Percentiles rank a stretch among this genome's conserved stretches.
Conservation (phyloP, 352 stramenopile species). For the Phytophthora ramorum region DNA sequence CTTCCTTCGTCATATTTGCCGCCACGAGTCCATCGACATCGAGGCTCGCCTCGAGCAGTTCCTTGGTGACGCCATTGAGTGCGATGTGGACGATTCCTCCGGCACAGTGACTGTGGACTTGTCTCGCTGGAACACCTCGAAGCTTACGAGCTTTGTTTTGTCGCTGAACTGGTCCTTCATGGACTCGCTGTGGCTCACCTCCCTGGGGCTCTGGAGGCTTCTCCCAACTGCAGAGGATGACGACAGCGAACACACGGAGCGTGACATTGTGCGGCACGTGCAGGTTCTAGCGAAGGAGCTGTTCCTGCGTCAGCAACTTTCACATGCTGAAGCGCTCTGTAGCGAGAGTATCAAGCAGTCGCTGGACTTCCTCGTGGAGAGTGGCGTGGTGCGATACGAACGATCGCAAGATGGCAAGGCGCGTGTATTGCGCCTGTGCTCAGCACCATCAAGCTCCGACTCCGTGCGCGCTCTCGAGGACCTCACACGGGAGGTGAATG, state of each 20-base stretch:
- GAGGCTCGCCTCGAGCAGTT: slow-evolving; percentile 44
- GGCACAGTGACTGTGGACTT: slow-evolving; percentile 41
- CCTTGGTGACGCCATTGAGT: slow-evolving; percentile 33
- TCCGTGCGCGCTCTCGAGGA: slow-evolving; percentile 23
- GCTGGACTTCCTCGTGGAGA: slow-evolving; percentile 68
- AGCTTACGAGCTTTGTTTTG: slow-evolving; percentile 64
- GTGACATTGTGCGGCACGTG: slow-evolving; percentile 58
- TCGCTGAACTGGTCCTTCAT: slow-evolving; percentile 82
- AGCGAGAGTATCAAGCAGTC: slow-evolving; percentile 82
- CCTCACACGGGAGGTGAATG: slow-evolving; percentile 51
- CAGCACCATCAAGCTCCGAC: background rate
- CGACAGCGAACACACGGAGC: slow-evolving; percentile 38
- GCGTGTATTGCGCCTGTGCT: slow-evolving; percentile 38
- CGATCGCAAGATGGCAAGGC: slow-evolving; percentile 37
- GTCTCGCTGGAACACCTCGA: slow-evolving; percentile 44
- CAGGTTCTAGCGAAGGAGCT: slow-evolving; percentile 64
- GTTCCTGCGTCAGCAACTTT: slow-evolving; percentile 47
- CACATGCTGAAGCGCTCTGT: slow-evolving; percentile 74
- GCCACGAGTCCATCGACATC: slow-evolving; percentile 59
- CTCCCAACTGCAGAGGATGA: slow-evolving; percentile 9
- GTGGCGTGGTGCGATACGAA: slow-evolving; percentile 44
- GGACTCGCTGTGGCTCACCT: slow-evolving; percentile 74
- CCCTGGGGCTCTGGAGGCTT: slow-evolving; percentile 55
- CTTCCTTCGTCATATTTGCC: slow-evolving; percentile 77
- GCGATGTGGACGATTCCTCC: slow-evolving; percentile 21